Evolutionary conservation across 768 basidiomycete species (phyloP), one percentile per base, ranked within the genome.

Genomic region (Leccinum aurantiacum): DNA sequence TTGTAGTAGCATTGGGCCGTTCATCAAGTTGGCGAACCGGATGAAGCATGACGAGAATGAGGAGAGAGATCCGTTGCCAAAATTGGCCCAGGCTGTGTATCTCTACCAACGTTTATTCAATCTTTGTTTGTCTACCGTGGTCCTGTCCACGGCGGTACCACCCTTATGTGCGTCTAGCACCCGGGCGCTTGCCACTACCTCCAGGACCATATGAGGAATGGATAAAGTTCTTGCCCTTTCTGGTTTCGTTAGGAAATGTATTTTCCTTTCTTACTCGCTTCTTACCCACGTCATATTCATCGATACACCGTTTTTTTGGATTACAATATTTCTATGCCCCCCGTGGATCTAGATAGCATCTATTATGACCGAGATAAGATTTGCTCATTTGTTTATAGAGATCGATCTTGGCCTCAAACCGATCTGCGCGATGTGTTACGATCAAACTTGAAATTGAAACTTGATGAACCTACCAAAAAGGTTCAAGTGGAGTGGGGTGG

Each of bases 181-280:
- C 70, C 2, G 65, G 27, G 52, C 60, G 58, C 24, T 31, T 70
- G 50, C 6, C 66, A 10, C 51, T 69, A 7, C 65, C 71, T 19
- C 56, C 29, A 27, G 67, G 66, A 58, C 58, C 13, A 27, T 33
- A 33, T 38, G 56, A 63, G n/a, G 58, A 33, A 35, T 17, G 25
- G 25, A 24, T 53, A 17, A 54, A 9, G 5, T 46, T 24, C n/a
- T 44, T 44, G n/a, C 41, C 41, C 17, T 44, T 2, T n/a, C 41
- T 41, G 38, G 17, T n/a, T n/a, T 24, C 14, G 3, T 47, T 49
- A 13, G 14, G 50, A 25, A 41, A 31, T 49, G 19, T 8, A 35
- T 50, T 59, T 50, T 54, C 14, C 59, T 44, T 35, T 41, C n/a
- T 41, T 2, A n/a, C n/a, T 38, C 27, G 15, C 33, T 7, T 51